Evolutionary conservation across 164 flowering plant species (phyloP).

Genomic region (Cinnamomum micranthum): DNA sequence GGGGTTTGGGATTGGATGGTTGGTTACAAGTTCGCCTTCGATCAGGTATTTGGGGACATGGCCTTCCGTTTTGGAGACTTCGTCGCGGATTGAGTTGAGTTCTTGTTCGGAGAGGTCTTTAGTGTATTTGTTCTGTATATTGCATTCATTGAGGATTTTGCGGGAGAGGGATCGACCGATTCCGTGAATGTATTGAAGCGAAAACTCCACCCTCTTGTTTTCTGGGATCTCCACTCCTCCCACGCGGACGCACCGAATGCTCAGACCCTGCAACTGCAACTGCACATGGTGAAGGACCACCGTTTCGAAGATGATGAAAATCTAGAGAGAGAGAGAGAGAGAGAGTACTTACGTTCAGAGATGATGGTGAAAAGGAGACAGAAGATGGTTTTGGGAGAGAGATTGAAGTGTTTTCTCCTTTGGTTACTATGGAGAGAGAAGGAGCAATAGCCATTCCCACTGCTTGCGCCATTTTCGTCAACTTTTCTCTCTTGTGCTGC

Average conservation of each 20-base stretch:
- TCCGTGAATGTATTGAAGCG: slow-evolving; percentile 90
- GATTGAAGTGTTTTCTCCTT: slow-evolving; percentile 17
- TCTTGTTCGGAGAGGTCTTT: slow-evolving; percentile 82
- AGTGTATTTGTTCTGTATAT: slow-evolving; percentile 73
- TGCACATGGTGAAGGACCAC: slow-evolving; percentile 17
- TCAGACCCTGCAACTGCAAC: slow-evolving; percentile 40
- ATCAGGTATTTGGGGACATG: slow-evolving; percentile 80
- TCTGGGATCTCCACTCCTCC: slow-evolving; percentile 96
- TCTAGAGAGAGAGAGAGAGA: background rate
- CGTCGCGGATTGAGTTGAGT: slow-evolving; percentile 65
- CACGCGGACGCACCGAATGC: slow-evolving; percentile 76
- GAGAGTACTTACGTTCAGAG: slow-evolving; percentile 41
- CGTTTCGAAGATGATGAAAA: background rate
- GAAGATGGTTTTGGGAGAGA: slow-evolving; percentile 26
- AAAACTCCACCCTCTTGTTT: slow-evolving; percentile 76
- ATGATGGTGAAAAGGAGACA: slow-evolving; percentile 26
- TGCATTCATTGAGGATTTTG: slow-evolving; percentile 60
- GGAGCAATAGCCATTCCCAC: slow-evolving; percentile 60
- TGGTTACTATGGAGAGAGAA: slow-evolving; percentile 51
- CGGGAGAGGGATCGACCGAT: slow-evolving; percentile 73
- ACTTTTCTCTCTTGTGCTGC: background rate
- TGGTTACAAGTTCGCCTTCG: slow-evolving; percentile 84
- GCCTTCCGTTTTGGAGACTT: slow-evolving; percentile 9
- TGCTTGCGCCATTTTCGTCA: slow-evolving; percentile 48
- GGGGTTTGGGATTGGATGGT: background rate